Percentiles rank a stretch among this genome's conserved stretches.
Conservation (phyloP, 2,329 filamentous ascomycete genomes). For the Diplodia scrobiculata region DNA sequence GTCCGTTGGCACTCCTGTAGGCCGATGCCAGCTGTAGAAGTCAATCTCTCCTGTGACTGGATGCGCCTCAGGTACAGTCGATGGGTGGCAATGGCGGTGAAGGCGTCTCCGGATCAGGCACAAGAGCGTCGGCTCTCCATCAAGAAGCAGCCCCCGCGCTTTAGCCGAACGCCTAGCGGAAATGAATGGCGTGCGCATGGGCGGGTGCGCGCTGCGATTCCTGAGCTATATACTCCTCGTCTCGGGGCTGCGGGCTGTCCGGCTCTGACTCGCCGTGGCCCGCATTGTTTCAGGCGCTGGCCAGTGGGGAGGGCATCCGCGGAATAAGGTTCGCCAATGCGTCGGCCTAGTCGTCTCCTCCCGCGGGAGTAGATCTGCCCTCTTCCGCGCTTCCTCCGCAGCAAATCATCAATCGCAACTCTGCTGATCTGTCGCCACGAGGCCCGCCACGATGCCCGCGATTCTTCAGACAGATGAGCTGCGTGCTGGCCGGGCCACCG, state of each 20-base stretch:
- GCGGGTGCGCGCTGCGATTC: background rate
- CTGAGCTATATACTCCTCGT: background rate
- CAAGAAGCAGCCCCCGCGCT: background rate
- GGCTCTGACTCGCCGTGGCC: background rate
- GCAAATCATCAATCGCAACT: too few species aligned
- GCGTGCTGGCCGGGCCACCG: too few species aligned
- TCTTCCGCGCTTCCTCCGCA: background rate
- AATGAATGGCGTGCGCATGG: background rate
- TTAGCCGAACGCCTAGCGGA: background rate
- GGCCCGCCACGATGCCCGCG: too few species aligned
- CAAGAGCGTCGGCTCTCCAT: background rate
- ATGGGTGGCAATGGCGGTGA: background rate
- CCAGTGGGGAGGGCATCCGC: background rate
- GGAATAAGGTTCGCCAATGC: background rate
- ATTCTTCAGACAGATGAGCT: too few species aligned
- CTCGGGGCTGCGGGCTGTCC: background rate
- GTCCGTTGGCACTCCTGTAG: too few species aligned
- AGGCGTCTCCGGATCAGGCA: background rate
- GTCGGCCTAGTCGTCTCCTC: background rate
- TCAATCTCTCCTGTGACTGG: background rate
- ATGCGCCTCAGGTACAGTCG: background rate
- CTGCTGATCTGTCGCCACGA: too few species aligned
- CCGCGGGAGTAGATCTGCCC: background rate
- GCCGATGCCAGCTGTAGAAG: background rate
- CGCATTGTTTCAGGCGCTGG: background rate